These are phyloP conservation scores for Ehretia macrophylla DNA, from an alignment of 257 asterid genomes.

Conservation along the genomic window DNA sequence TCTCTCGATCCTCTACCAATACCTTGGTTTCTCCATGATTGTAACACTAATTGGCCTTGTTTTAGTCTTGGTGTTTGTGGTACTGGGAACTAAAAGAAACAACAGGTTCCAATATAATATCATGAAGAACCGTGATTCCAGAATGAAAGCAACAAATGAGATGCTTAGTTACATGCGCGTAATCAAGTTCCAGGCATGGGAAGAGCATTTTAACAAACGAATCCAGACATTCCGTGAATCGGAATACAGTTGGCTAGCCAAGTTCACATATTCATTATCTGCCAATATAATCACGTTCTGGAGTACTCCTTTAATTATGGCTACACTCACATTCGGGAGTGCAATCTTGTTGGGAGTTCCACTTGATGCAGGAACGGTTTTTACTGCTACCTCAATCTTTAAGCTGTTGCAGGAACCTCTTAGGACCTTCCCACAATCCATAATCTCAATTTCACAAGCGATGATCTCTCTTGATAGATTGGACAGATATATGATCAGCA, in stretches of 20 bases:
- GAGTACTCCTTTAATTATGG: constrained; percentile 41
- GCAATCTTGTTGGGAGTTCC: constrained; percentile 31
- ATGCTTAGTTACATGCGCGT: constrained; percentile 58
- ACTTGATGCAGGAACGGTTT: constrained; percentile 50
- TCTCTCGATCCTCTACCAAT: constrained; percentile 37
- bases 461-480: constrained; percentile 54
- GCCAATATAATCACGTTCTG: constrained; percentile 39
- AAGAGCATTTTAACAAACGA: constrained; percentile 48
- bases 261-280: constrained; percentile 35
- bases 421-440: constrained; percentile 56
- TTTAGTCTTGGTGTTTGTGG: constrained; percentile 23
- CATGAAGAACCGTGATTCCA: constrained; percentile 49
- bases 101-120: constrained; percentile 42
- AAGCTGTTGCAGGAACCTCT: constrained; percentile 68
- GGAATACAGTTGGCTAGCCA: constrained; percentile 54
- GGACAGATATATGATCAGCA: constrained; percentile 47
- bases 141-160: constrained; percentile 65
- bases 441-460: constrained; percentile 52
- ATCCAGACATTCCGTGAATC: constrained; percentile 35
- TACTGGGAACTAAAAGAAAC: constrained; percentile 22
- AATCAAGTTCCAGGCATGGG: constrained; percentile 83
- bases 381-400: constrained; percentile 56
- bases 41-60: constrained; percentile 38
- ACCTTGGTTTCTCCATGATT: constrained; percentile 40
- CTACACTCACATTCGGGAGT: constrained; percentile 42